A percentile compares a stretch with the other conserved stretches of the same genome.
Evolutionary conservation across 129 eudicot species (phyloP).

Genomic region (Tagetes erecta): DNA sequence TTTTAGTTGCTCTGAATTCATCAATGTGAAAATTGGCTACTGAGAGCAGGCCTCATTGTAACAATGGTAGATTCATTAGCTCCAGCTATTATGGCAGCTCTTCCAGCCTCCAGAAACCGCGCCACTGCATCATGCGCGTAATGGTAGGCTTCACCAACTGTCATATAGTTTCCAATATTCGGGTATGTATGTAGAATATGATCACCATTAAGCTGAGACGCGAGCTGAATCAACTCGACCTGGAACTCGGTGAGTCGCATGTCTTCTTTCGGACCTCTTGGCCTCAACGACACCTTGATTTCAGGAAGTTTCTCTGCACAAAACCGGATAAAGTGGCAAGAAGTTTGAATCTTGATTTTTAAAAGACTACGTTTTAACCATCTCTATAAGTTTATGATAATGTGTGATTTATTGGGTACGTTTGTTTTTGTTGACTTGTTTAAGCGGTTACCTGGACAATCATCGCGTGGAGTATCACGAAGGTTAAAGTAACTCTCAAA

Average conservation of each 20-base stretch:
- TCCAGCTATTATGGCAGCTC: conserved; percentile 85
- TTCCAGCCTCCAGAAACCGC: conserved; percentile 89
- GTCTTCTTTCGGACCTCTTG: conserved; percentile 78
- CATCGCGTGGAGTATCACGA: conserved; percentile 76
- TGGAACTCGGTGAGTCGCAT: conserved; percentile 70
- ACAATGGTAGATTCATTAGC: conserved; percentile 83
- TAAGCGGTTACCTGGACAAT: conserved; percentile 71
- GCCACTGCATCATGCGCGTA: conserved; percentile 81
- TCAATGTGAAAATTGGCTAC: conserved; percentile 52
- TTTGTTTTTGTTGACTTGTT: too few species aligned
- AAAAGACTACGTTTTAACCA: not conserved
- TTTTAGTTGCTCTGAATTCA: conserved; percentile 25
- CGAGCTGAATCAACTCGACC: conserved; percentile 80
- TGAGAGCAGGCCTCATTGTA: conserved; percentile 84
- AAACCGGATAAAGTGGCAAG: not conserved
- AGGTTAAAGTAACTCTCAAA: conserved; percentile 75
- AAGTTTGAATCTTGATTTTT: not conserved
- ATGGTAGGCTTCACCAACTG: conserved; percentile 61
- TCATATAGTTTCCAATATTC: conserved; percentile 71
- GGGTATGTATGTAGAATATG: conserved; percentile 73
- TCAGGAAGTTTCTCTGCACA: conserved; percentile 67
- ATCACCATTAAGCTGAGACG: conserved; percentile 90
- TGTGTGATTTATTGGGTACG: not conserved
- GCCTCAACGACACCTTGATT: conserved; percentile 61
- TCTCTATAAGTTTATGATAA: not conserved